Conservation (phyloP, 345 rosid species). For the Ceriops zippeliana region DNA sequence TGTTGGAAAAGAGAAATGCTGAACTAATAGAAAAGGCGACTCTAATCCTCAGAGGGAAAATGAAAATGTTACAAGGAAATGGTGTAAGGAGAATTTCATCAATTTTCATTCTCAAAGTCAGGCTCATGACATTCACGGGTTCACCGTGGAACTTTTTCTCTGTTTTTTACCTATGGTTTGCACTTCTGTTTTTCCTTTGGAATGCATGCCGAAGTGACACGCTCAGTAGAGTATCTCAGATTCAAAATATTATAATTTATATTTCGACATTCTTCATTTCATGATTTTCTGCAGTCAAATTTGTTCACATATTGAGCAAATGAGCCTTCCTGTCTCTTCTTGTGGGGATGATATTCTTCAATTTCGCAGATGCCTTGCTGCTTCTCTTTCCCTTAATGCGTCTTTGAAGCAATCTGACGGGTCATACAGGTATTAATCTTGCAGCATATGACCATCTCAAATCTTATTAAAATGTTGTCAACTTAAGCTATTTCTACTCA, state of each 20-base stretch:
- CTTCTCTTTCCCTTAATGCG: constrained; percentile 89
- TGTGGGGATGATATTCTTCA: constrained; percentile 72
- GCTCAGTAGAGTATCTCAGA: background rate
- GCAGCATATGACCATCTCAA: background rate
- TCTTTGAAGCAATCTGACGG: constrained; percentile 87
- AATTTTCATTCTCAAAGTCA: constrained; percentile 67
- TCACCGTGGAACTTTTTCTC: background rate
- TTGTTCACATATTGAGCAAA: constrained; percentile 61
- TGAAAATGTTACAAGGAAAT: constrained; percentile 58
- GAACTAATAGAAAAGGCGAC: constrained; percentile 36
- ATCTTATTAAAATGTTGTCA: background rate
- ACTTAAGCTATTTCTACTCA: background rate
- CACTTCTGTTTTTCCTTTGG: background rate
- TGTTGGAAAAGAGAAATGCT: constrained; percentile 51
- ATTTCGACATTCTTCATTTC: constrained; percentile 4
- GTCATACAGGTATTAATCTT: constrained; percentile 54
- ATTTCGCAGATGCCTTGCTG: constrained; percentile 83
- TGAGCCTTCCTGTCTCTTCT: constrained; percentile 68
- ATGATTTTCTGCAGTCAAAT: constrained; percentile 56
- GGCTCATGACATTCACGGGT: constrained; percentile 86
- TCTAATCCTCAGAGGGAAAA: constrained; percentile 11
- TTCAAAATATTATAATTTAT: background rate
- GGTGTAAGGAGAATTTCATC: constrained; percentile 83
- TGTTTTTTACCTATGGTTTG: background rate
- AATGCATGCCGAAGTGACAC: background rate